These are phyloP conservation scores for Canna indica DNA, from an alignment of 176 grass and related monocot species.

Conservation along the genomic window DNA sequence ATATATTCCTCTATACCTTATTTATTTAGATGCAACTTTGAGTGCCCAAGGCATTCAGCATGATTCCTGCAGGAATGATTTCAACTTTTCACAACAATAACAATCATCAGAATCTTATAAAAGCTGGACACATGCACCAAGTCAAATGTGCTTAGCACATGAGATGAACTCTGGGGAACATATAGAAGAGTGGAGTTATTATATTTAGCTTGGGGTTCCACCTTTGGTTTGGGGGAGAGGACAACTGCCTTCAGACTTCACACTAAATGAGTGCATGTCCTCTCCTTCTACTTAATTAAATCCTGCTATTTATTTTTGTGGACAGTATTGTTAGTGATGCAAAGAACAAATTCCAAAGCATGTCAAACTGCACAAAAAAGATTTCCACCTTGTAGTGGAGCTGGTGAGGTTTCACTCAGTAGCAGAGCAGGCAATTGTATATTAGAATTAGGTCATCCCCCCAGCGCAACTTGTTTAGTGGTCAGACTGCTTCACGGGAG, in stretches of 20 bases:
- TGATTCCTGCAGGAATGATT: no score
- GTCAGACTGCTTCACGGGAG: not conserved
- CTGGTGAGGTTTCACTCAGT: not conserved
- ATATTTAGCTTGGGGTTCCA: no score
- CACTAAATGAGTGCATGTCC: no score
- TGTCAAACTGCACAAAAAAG: not conserved
- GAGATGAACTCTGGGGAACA: no score
- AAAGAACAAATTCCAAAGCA: slow-evolving; percentile 10
- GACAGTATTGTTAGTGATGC: slow-evolving; percentile 3
- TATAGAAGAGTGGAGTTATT: no score
- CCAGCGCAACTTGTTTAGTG: no score
- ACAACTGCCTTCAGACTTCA: no score
- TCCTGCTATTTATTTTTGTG: not conserved
- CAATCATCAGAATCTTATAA: not conserved
- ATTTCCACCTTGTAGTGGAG: slow-evolving; percentile 6
- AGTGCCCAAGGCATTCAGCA: no score
- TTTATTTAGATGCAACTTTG: no score
- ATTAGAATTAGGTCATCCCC: not conserved
- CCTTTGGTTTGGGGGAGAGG: no score
- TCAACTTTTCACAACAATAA: not conserved
- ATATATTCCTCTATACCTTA: no score
- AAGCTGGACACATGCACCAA: not conserved
- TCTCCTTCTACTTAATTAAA: not conserved
- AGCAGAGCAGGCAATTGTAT: not conserved
- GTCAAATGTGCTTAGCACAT: no score